phyloP scores from a whole-genome alignment of 2,329 filamentous ascomycete genomes.

The Curvularia lunata region DNA sequence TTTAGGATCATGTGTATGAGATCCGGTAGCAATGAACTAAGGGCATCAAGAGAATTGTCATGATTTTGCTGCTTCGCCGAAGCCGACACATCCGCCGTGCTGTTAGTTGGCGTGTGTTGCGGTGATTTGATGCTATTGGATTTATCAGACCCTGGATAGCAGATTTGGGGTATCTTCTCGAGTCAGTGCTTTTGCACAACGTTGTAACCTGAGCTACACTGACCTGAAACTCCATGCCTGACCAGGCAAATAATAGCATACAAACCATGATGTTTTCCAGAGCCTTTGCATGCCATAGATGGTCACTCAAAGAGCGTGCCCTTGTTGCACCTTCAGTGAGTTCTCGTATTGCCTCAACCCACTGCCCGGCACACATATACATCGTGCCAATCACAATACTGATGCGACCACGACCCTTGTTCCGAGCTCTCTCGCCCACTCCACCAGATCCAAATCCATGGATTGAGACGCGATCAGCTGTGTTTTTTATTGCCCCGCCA shows the following conservation, averaged over 20 bases:
- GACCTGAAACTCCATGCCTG: conserved; percentile 80
- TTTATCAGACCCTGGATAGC: conserved; percentile 59
- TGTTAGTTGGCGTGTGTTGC: conserved; percentile 50
- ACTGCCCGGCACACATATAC: conserved; percentile 87
- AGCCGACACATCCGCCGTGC: conserved; percentile 47
- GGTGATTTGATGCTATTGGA: conserved; percentile 52
- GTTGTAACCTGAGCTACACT: conserved; percentile 23
- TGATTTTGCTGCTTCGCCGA: conserved; percentile 53
- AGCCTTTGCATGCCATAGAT: conserved; percentile 97
- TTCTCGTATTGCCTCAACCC: conserved; percentile 86
- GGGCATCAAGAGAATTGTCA: conserved; percentile 52
- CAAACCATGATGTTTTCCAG: conserved; percentile 86
- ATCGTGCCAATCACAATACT: conserved; percentile 82
- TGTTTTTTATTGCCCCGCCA: conserved; percentile 58
- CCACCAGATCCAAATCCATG: conserved; percentile 70
- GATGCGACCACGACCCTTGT: conserved; percentile 80
- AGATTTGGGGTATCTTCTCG: conserved; percentile 59
- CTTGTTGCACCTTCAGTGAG: conserved; percentile 79
- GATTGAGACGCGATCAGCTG: conserved; percentile 67
- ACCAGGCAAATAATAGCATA: conserved; percentile 83
- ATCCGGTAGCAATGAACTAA: conserved; percentile 70
- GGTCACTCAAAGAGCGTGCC: conserved; percentile 81
- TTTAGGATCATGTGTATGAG: conserved; percentile 75
- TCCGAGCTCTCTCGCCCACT: conserved; percentile 76
- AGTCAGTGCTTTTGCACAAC: conserved; percentile 13